Percentiles rank a stretch among this genome's conserved stretches.
Evolutionary conservation across 495 filamentous ascomycete species (phyloP).

Genomic region (Aspergillus asperescens): DNA sequence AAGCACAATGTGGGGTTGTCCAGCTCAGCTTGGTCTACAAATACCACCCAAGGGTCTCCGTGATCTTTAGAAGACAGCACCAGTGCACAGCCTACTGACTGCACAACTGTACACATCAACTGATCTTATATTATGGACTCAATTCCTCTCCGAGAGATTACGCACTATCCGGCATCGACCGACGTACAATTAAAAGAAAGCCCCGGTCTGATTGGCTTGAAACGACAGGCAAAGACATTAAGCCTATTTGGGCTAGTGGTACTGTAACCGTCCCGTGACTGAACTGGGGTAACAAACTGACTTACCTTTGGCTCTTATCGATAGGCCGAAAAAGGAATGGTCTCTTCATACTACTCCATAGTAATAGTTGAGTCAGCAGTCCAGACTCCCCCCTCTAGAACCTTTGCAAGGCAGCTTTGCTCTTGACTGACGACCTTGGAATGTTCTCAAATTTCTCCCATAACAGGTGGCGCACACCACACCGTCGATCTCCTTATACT

Average conservation of each 20-base stretch:
- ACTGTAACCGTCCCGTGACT: background rate
- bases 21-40: no score
- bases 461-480: constrained; percentile 1
- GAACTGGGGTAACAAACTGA: constrained; percentile 11
- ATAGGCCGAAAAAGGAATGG: constrained; percentile 12
- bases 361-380: constrained; percentile 25
- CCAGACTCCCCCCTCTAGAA: constrained; percentile 23
- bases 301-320: constrained; percentile 15
- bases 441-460: background rate
- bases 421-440: background rate
- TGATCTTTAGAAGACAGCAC: no score
- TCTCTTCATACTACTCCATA: constrained; percentile 17
- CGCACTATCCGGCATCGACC: no score
- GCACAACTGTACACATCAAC: no score
- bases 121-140: no score
- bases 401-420: constrained; percentile 15
- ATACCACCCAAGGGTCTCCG: no score
- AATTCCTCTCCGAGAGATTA: no score
- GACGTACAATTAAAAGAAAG: no score
- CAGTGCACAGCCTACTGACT: no score
- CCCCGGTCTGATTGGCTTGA: no score
- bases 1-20: no score
- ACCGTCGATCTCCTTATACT: background rate
- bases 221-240: no score
- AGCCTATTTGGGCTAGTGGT: background rate